Evolutionary conservation across 495 filamentous ascomycete genomes (phyloP), one percentile per base, ranked within the genome.

Genomic region (Penicillium bovifimosum): DNA sequence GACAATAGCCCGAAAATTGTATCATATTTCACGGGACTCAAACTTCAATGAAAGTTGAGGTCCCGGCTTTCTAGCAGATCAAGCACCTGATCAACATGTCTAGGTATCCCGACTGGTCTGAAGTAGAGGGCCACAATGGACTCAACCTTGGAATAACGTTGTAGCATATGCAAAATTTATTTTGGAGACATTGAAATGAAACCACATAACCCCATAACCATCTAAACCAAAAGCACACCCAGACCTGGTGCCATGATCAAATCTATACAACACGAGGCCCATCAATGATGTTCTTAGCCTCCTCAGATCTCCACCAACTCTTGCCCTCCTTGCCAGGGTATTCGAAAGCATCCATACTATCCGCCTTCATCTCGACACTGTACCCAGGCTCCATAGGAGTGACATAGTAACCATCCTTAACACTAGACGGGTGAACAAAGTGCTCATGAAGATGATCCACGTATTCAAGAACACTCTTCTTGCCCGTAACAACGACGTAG

Each of bases 371-470:
- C 81, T 96, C 88, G 0, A 93, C 90, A 61, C 85, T 89, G 68
- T 96, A 95, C 0, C 91, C 91, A 0, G 90, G 79, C 62, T 87
- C 82, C 59, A 69, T 84, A 0, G 91, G 91, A 1, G 91, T 96
- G 52, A 83, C 86, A 70, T 93, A 93, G 67, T 88, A 95, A 2
- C 91, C 91, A 61, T 91, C 84, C 65, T 84, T 82, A 35, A 96
- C 87, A 20, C 83, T 81, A 6, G 81, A 75, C 5, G 91, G 91
- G 64, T 96, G 76, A 63, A 88, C 71, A 62, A 96, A 96, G 69
- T 96, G 91, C 77, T 96, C 91, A 62, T 96, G 91, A 64, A 96
- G 68, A 65, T 95, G 88, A 58, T 96, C 91, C 9, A 96, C 88
- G 72, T 90, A 96, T 74, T 96, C 91, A 48, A 96, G 69, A 47